phyloP scores from a whole-genome alignment of 805 yeast species.

The Komagataella kurtzmanii region DNA sequence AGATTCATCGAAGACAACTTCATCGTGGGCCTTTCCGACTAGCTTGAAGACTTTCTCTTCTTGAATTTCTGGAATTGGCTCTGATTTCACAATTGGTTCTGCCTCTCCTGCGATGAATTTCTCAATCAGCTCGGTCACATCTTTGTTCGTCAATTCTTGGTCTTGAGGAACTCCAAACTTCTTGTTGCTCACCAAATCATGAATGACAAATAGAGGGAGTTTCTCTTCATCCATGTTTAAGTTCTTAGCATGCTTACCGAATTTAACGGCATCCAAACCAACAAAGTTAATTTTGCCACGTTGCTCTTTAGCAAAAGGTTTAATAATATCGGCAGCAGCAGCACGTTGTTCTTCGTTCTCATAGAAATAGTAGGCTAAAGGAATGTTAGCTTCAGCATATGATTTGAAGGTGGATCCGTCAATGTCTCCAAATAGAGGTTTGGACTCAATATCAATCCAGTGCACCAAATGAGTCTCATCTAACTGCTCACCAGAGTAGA shows the following conservation, averaged over 20 bases:
- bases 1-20: conserved; percentile 36
- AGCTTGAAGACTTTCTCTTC: conserved; percentile 53
- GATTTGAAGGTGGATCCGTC: conserved; percentile 63
- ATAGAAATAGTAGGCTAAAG: conserved; percentile 85
- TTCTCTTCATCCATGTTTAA: conserved; percentile 64
- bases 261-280: conserved; percentile 70
- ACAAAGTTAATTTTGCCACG: conserved; percentile 80
- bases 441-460: conserved; percentile 47
- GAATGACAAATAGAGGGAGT: conserved; percentile 86
- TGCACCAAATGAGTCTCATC: conserved; percentile 23
- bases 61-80: conserved; percentile 75
- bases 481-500: conserved; percentile 22
- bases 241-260: conserved; percentile 77
- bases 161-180: conserved; percentile 72
- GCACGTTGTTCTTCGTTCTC: conserved; percentile 53
- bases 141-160: conserved; percentile 30
- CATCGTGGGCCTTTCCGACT: conserved; percentile 76
- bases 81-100: conserved; percentile 69
- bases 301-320: conserved; percentile 54
- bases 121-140: conserved; percentile 48
- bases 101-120: conserved; percentile 52
- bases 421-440: conserved; percentile 83
- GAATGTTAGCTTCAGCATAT: conserved; percentile 61
- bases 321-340: conserved; percentile 35
- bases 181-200: conserved; percentile 50